These are phyloP conservation scores for Aschersonia sp. DNA, from an alignment of 2,329 filamentous ascomycete genomes.

Conservation along the genomic window DNA sequence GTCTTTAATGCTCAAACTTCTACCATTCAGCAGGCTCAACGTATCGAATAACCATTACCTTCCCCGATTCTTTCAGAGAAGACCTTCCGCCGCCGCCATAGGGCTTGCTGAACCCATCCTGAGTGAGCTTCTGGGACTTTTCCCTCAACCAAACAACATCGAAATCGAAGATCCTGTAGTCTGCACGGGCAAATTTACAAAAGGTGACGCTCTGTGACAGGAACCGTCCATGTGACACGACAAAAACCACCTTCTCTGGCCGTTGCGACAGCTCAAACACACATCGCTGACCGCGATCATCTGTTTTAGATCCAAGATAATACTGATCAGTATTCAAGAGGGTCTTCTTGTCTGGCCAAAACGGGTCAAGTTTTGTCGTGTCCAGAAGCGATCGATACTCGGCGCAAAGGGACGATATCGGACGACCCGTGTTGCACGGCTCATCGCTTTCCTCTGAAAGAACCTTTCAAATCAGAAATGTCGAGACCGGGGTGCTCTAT, in stretches of 20 bases:
- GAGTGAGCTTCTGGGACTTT: too few species aligned
- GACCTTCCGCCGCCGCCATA: too few species aligned
- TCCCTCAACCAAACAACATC: background rate
- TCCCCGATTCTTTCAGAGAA: too few species aligned
- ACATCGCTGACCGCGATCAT: slow-evolving; percentile 36
- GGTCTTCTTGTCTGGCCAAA: slow-evolving; percentile 49
- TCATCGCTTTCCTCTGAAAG: slow-evolving; percentile 8
- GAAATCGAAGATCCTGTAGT: slow-evolving; percentile 50
- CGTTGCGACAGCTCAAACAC: slow-evolving; percentile 35
- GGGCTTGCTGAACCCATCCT: too few species aligned
- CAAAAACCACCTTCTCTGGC: slow-evolving; percentile 46
- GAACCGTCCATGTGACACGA: slow-evolving; percentile 52
- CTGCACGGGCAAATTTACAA: slow-evolving; percentile 43
- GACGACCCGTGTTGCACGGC: slow-evolving; percentile 47
- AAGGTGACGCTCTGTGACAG: slow-evolving; percentile 41
- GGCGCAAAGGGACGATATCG: slow-evolving; percentile 23
- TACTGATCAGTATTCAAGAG: slow-evolving; percentile 30
- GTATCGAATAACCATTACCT: too few species aligned
- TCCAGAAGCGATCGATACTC: slow-evolving; percentile 37
- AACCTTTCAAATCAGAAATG: too few species aligned
- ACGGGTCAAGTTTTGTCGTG: slow-evolving; percentile 40
- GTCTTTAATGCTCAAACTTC: too few species aligned
- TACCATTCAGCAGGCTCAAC: too few species aligned
- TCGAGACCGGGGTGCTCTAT: slow-evolving; percentile 31
- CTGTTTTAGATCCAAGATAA: slow-evolving; percentile 35